Evolutionary conservation across 106 monocot species (phyloP), one percentile per base, ranked within the genome.

Genomic region (Alisma plantagoaquatica): DNA sequence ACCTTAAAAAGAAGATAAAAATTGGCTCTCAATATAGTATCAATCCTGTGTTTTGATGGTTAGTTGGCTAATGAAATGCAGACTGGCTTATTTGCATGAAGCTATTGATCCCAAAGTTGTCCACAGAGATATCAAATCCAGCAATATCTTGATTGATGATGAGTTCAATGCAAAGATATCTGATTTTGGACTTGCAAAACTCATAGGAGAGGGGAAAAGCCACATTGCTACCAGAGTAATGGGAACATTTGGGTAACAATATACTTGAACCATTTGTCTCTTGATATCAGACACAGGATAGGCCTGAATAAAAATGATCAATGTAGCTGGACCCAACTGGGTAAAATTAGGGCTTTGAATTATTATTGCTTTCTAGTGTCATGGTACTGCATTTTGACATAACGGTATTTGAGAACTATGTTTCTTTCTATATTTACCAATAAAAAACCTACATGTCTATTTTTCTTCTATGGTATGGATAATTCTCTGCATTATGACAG

Each of bases 51-150:
- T n/a, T n/a, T n/a, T n/a, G n/a, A n/a, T n/a, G n/a, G n/a, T n/a
- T n/a, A n/a, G n/a, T n/a, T n/a, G n/a, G n/a, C n/a, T n/a, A n/a
- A n/a, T n/a, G n/a, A n/a, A n/a, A n/a, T 69, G 56, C 80, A 91
- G 84, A 33, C 84, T 91, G 71, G 77, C 90, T 27, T 91, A 91
- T 65, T 55, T 91, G 52, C 90, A 91, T 57, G 90, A 91, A 76
- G 90, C 77, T 2, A 91, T 91, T 41, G 90, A 91, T 57, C 90
- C 90, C 45, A 91, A 91, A 69, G 80, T 91, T 47, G 84, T 91
- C 29, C 90, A 91, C 60, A 58, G 90, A 43, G 90, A 91, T 70
- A 91, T 91, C 35, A 91, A 91, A 70, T 80, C 90, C n/a, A 84
- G 90, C 65, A 91, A 91, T 29, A 91, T 91, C 30, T 74, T 91